phyloP scores from a whole-genome alignment of 352 stramenopile genomes.

The Phytophthora rubi region DNA sequence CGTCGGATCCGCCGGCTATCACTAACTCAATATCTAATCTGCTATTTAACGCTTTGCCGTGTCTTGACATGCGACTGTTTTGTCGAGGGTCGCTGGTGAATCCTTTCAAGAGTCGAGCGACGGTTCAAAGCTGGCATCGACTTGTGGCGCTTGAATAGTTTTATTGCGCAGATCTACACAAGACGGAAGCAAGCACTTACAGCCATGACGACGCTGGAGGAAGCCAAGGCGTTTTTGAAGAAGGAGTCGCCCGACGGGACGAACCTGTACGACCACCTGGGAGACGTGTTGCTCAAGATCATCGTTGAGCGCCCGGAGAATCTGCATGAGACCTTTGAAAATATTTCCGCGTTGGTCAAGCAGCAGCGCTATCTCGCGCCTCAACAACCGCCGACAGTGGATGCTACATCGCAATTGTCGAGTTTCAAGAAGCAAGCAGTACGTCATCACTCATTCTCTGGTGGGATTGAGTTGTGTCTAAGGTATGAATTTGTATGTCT shows the following conservation, averaged over 20 bases:
- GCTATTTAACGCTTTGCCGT: constrained; percentile 22
- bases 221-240: constrained; percentile 91
- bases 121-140: constrained; percentile 24
- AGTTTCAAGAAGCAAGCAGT: constrained; percentile 65
- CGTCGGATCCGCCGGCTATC: constrained; percentile 68
- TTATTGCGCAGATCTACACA: constrained; percentile 18
- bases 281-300: constrained; percentile 87
- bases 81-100: constrained; percentile 24
- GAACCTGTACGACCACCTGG: constrained; percentile 88
- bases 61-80: constrained; percentile 4
- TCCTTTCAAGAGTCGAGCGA: constrained; percentile 28
- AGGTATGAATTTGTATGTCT: background rate
- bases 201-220: constrained; percentile 79
- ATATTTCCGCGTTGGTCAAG: constrained; percentile 86
- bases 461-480: background rate
- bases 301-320: constrained; percentile 87
- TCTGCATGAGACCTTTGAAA: constrained; percentile 87
- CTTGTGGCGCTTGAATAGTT: constrained; percentile 2
- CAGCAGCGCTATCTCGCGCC: constrained; percentile 69
- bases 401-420: constrained; percentile 33
- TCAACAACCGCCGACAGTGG: constrained; percentile 36
- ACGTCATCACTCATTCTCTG: constrained; percentile 15
- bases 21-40: constrained; percentile 40
- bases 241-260: constrained; percentile 75
- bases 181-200: background rate